A percentile compares a stretch with the other conserved stretches of the same genome.
Evolutionary conservation across 1,139 yeast genomes (phyloP).

Genomic region (Protomyces lactucae-debilis): DNA sequence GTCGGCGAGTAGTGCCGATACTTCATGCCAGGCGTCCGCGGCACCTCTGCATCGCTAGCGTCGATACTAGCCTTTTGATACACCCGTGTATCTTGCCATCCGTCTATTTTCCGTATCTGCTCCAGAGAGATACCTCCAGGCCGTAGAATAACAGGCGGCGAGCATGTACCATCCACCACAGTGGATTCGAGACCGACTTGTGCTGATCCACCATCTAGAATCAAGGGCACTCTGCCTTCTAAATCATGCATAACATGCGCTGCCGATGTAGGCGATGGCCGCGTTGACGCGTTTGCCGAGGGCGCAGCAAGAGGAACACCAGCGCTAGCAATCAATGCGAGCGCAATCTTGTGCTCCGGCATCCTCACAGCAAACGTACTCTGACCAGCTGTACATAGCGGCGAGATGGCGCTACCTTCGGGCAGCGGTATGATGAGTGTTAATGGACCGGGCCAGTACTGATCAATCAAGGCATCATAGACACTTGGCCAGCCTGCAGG

Average conservation of each 20-base stretch:
- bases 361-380: slow-evolving; percentile 85
- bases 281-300: slow-evolving; percentile 91
- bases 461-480: slow-evolving; percentile 56
- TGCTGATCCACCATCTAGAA: slow-evolving; percentile 86
- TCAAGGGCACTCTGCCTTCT: slow-evolving; percentile 71
- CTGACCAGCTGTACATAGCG: slow-evolving; percentile 77
- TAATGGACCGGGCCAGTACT: slow-evolving; percentile 95
- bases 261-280: slow-evolving; percentile 90
- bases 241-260: slow-evolving; percentile 77
- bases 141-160: slow-evolving; percentile 80
- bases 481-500: slow-evolving; percentile 53
- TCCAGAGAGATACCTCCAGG: slow-evolving; percentile 93
- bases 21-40: slow-evolving; percentile 96
- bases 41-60: slow-evolving; percentile 51
- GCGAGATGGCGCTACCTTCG: slow-evolving; percentile 46
- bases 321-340: slow-evolving; percentile 81
- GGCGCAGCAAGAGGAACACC: slow-evolving; percentile 96
- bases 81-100: slow-evolving; percentile 60
- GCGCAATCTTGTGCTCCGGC: slow-evolving; percentile 81
- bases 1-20: slow-evolving; percentile 91
- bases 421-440: slow-evolving; percentile 67
- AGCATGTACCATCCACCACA: slow-evolving; percentile 79
- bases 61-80: slow-evolving; percentile 37
- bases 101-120: slow-evolving; percentile 60
- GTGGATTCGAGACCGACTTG: slow-evolving; percentile 92